phyloP scores from a whole-genome alignment of 768 basidiomycete genomes.

The Termitomyces sp. region DNA sequence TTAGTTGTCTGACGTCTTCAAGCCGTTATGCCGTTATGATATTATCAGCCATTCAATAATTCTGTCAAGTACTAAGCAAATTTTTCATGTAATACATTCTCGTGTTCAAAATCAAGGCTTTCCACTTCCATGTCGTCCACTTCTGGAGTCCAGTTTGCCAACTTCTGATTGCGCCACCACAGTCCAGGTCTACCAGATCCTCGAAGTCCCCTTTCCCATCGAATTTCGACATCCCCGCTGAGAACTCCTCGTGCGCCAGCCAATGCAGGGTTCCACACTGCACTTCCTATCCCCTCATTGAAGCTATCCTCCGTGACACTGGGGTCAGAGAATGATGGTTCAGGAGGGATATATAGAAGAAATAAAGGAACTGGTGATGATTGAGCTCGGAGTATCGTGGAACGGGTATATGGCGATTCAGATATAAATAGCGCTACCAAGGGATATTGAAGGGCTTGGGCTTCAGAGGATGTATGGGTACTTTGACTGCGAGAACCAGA shows the following conservation, averaged over 20 bases:
- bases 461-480: not conserved
- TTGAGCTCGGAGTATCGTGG: conserved; percentile 63
- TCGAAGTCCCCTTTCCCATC: conserved; percentile 51
- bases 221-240: conserved; percentile 53
- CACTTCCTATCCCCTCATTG: conserved; percentile 34
- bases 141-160: conserved; percentile 32
- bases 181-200: conserved; percentile 36
- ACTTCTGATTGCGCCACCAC: conserved; percentile 35
- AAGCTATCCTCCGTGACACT: not conserved
- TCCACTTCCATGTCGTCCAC: conserved; percentile 9
- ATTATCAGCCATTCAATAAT: not conserved
- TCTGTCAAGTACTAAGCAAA: conserved; percentile 1
- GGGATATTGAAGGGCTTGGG: conserved; percentile 21
- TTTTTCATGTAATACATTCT: conserved; percentile 8
- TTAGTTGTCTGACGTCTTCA: not conserved
- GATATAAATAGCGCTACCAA: conserved; percentile 77
- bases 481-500: not conserved
- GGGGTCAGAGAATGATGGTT: conserved; percentile 7
- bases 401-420: conserved; percentile 72
- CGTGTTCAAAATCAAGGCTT: not conserved
- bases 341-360: conserved; percentile 68
- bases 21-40: not conserved
- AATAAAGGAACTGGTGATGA: conserved; percentile 77
- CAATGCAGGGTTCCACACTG: conserved; percentile 70
- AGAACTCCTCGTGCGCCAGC: conserved; percentile 50